phyloP scores from a whole-genome alignment of 2,329 filamentous ascomycete genomes.

The Xylariaceae sp. region DNA sequence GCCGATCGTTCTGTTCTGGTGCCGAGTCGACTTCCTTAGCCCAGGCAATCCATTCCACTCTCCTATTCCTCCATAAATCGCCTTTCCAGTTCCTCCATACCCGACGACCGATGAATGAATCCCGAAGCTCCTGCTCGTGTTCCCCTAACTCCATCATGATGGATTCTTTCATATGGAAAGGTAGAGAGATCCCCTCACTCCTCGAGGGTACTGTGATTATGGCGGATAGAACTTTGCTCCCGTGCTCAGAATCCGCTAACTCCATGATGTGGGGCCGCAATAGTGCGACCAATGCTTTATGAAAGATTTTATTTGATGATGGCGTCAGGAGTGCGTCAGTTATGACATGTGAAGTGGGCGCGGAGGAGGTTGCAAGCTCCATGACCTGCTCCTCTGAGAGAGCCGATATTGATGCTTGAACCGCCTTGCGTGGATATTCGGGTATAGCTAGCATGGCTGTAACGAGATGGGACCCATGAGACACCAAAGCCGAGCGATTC shows the following conservation, averaged over 20 bases:
- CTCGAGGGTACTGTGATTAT: slow-evolving; percentile 49
- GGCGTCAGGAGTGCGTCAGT: slow-evolving; percentile 47
- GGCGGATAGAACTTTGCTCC: slow-evolving; percentile 49
- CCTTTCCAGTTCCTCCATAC: slow-evolving; percentile 57
- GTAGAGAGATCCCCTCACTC: slow-evolving; percentile 45
- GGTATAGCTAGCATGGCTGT: slow-evolving; percentile 73
- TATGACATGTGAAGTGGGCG: slow-evolving; percentile 48
- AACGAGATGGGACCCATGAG: slow-evolving; percentile 76
- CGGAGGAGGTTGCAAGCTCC: slow-evolving; percentile 57
- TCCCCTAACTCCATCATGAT: slow-evolving; percentile 48
- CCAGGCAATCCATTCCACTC: slow-evolving; percentile 54
- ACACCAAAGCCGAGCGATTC: slow-evolving; percentile 55
- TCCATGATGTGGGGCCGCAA: slow-evolving; percentile 44
- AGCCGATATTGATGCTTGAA: slow-evolving; percentile 67
- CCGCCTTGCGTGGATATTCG: slow-evolving; percentile 62
- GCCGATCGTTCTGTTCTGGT: slow-evolving; percentile 17
- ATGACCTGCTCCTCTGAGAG: slow-evolving; percentile 54
- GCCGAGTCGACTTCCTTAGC: slow-evolving; percentile 46
- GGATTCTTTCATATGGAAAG: slow-evolving; percentile 55
- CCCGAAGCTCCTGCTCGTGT: slow-evolving; percentile 47
- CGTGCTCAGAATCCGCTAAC: slow-evolving; percentile 48
- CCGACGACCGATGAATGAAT: slow-evolving; percentile 51
- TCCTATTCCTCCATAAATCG: slow-evolving; percentile 52
- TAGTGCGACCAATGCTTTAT: slow-evolving; percentile 50
- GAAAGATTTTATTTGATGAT: slow-evolving; percentile 49